Conservation (phyloP, 73 alveolate species). For the Breviolum minutum region DNA sequence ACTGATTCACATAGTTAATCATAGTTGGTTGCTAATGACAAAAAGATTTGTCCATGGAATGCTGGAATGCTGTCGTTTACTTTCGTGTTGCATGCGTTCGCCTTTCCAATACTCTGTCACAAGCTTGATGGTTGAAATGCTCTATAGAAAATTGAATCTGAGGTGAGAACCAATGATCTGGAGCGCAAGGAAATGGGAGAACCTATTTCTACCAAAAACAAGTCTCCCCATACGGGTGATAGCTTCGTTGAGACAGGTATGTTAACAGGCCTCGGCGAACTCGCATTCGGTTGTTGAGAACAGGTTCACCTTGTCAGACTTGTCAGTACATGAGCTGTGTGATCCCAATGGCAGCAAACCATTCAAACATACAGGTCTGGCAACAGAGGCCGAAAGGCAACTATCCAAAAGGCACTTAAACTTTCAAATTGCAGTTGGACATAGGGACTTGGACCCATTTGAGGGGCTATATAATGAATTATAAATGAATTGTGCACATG, state of each 20-base stretch:
- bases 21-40: too few relatives aligned
- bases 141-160: background rate
- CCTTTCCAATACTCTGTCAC: too few relatives aligned
- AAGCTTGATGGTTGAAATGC: too few relatives aligned
- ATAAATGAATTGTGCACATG: background rate
- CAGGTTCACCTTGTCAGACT: conserved; percentile 35
- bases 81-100: too few relatives aligned
- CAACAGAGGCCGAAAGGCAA: too few relatives aligned
- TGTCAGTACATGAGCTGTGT: background rate
- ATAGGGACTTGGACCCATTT: background rate
- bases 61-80: too few relatives aligned
- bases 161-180: conserved; percentile 67
- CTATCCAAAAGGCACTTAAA: too few relatives aligned
- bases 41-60: too few relatives aligned
- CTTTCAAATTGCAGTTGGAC: too few relatives aligned
- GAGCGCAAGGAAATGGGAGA: conserved; percentile 81
- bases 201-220: background rate
- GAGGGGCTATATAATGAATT: background rate
- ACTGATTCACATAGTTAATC: too few relatives aligned
- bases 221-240: background rate
- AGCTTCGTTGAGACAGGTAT: background rate
- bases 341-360: background rate
- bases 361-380: background rate
- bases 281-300: conserved; percentile 82
- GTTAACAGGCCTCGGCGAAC: conserved; percentile 46